These are phyloP conservation scores for Lathyrus sativus DNA, from an alignment of 306 rosid genomes.

Conservation along the genomic window DNA sequence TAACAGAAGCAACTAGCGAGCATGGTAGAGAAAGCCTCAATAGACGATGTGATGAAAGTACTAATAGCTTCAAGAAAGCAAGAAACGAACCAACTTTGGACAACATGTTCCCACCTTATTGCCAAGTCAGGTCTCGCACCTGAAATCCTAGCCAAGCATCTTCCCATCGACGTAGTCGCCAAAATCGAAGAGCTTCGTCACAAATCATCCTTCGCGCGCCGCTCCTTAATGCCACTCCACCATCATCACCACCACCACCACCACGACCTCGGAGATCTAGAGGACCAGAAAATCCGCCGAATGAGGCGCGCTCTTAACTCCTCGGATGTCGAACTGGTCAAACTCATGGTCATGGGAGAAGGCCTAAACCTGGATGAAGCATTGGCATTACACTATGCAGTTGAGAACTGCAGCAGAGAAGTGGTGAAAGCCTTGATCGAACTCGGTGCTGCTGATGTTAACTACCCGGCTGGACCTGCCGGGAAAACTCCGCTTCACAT, in stretches of 20 bases:
- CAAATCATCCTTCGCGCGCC: constrained; percentile 76
- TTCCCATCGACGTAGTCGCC: constrained; percentile 78
- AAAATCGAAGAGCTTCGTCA: constrained; percentile 94
- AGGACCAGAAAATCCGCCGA: constrained; percentile 89
- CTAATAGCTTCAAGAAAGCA: constrained; percentile 86
- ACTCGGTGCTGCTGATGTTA: constrained; percentile 91
- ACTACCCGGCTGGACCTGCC: constrained; percentile 72
- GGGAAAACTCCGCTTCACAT: constrained; percentile 87
- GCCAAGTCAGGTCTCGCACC: constrained; percentile 94
- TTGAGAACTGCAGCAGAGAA: constrained; percentile 89
- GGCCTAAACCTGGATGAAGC: constrained; percentile 94
- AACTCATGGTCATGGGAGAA: constrained; percentile 99
- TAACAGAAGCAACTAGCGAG: constrained; percentile 87
- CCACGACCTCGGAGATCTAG: constrained; percentile 64
- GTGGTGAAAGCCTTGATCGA: constrained; percentile 89
- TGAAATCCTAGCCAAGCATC: constrained; percentile 88
- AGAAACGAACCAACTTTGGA: constrained; percentile 97
- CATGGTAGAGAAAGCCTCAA: constrained; percentile 97
- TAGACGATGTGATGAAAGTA: constrained; percentile 98
- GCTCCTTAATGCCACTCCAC: constrained; percentile 59
- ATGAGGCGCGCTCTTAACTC: constrained; percentile 90
- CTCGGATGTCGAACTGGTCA: constrained; percentile 91
- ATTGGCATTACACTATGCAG: constrained; percentile 83
- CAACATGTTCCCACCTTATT: constrained; percentile 87
- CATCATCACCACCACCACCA: constrained; percentile 56